These are phyloP conservation scores for Marasmius oreades DNA, from an alignment of 1,284 basidiomycete species.

Conservation along the genomic window DNA sequence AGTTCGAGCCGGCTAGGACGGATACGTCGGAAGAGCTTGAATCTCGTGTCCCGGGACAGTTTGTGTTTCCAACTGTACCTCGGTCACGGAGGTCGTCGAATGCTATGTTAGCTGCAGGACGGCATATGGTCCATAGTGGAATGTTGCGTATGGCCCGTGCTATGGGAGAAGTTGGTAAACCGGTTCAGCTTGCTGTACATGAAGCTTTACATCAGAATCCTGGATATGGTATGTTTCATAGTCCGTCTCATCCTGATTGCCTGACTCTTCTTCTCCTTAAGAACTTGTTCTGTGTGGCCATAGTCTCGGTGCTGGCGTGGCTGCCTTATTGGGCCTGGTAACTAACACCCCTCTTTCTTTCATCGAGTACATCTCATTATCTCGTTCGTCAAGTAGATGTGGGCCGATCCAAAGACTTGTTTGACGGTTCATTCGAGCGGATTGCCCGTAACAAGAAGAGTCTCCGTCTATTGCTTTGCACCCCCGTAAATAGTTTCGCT, in stretches of 20 bases:
- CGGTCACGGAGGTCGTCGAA: background rate
- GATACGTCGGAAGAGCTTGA: conserved; percentile 29
- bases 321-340: conserved; percentile 50
- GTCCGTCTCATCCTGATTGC: background rate
- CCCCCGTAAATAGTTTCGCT: conserved; percentile 56
- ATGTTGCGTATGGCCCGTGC: conserved; percentile 76
- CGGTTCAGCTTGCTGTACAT: conserved; percentile 72
- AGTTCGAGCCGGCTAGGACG: conserved; percentile 52
- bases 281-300: conserved; percentile 80
- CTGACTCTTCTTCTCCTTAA: conserved; percentile 23
- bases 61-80: conserved; percentile 16
- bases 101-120: conserved; percentile 6
- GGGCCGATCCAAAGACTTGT: conserved; percentile 78
- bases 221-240: conserved; percentile 55
- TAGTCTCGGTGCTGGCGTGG: conserved; percentile 65
- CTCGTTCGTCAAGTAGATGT: conserved; percentile 55
- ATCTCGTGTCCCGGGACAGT: conserved; percentile 27
- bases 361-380: background rate
- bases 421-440: conserved; percentile 69
- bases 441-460: conserved; percentile 61
- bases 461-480: conserved; percentile 78
- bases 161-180: conserved; percentile 75
- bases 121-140: conserved; percentile 72
- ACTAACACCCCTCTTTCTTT: conserved; percentile 17
- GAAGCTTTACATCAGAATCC: conserved; percentile 66